These are phyloP conservation scores for Curvularia lunata DNA, from an alignment of 2,329 filamentous ascomycete genomes.

Conservation along the genomic window DNA sequence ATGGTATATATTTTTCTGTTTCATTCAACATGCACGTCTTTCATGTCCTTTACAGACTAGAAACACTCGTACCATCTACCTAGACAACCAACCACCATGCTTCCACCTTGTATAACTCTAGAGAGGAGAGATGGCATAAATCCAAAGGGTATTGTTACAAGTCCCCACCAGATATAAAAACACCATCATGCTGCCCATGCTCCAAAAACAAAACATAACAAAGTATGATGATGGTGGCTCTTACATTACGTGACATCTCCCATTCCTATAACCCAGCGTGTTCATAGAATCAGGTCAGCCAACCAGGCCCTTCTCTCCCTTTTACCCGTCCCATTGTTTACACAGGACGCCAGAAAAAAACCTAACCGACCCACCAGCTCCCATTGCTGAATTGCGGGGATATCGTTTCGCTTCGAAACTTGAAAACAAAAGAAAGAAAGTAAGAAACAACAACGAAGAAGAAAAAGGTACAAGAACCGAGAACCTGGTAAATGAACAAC, in stretches of 20 bases:
- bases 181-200: slow-evolving; percentile 1
- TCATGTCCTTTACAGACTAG: not conserved
- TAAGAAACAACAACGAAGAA: not conserved
- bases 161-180: not conserved
- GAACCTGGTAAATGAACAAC: slow-evolving; percentile 23
- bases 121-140: slow-evolving; percentile 22
- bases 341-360: slow-evolving; percentile 8
- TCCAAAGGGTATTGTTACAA: slow-evolving; percentile 11
- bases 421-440: not conserved
- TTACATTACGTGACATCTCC: not conserved
- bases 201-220: not conserved
- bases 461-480: slow-evolving; percentile 1
- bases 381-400: slow-evolving; percentile 16
- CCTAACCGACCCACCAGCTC: slow-evolving; percentile 10
- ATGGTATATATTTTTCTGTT: not conserved
- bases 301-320: slow-evolving; percentile 5
- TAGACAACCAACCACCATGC: not conserved
- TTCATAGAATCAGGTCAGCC: slow-evolving; percentile 4
- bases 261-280: not conserved
- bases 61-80: not conserved
- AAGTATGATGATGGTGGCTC: not conserved
- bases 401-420: slow-evolving; percentile 2
- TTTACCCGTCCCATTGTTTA: not conserved
- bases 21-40: not conserved
- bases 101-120: not conserved